Evolutionary conservation across 2,329 filamentous ascomycete species (phyloP).

Genomic region (Aureobasidium vineae): DNA sequence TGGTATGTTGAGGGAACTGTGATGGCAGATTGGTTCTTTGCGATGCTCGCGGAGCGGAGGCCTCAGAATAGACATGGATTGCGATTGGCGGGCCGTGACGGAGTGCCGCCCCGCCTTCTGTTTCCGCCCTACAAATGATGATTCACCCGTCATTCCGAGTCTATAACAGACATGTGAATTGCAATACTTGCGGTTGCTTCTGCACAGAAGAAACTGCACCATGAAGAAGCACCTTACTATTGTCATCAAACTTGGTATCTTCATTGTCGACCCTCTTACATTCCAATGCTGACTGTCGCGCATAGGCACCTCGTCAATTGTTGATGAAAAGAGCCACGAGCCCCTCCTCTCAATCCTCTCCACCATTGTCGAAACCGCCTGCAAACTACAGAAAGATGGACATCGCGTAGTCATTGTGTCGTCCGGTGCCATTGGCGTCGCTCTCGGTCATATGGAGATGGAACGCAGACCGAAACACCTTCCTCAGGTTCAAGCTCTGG

Average conservation of each 20-base stretch:
- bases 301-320: constrained; percentile 95
- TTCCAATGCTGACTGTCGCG: constrained; percentile 3
- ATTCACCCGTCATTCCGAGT: background rate
- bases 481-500: constrained; percentile 85
- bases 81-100: constrained; percentile 24
- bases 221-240: constrained; percentile 75
- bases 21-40: background rate
- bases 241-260: constrained; percentile 81
- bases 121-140: constrained; percentile 16
- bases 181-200: constrained; percentile 5
- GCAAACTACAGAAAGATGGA: constrained; percentile 82
- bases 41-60: constrained; percentile 18
- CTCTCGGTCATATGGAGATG: constrained; percentile 84
- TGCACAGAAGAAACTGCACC: constrained; percentile 28
- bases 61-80: constrained; percentile 6
- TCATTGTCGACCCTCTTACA: background rate
- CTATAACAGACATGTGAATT: constrained; percentile 19
- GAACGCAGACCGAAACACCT: constrained; percentile 86
- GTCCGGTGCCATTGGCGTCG: constrained; percentile 94
- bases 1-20: background rate
- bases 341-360: constrained; percentile 87
- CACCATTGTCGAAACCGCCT: constrained; percentile 90
- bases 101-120: constrained; percentile 6
- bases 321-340: constrained; percentile 92
- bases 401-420: constrained; percentile 95